Conservation (phyloP, 108 stramenopile species). For the Fragilaria radians region DNA sequence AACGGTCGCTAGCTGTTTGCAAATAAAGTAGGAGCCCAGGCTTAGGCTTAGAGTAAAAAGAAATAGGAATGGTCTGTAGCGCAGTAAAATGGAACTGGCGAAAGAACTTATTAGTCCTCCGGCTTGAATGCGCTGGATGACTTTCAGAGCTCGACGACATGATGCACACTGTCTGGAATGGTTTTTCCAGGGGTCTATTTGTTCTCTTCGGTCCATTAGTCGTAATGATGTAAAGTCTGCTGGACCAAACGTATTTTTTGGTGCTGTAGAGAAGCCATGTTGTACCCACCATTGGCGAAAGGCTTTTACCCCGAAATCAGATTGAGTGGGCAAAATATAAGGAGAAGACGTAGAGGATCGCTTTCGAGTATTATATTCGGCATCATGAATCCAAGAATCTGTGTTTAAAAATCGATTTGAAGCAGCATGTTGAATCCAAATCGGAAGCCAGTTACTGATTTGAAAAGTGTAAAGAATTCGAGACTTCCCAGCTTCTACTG, state of each 20-base stretch:
- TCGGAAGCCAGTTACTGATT: conserved; percentile 15
- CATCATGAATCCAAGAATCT: conserved; percentile 46
- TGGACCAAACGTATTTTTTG: conserved; percentile 5
- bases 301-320: conserved; percentile 20
- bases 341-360: conserved; percentile 12
- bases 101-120: background rate
- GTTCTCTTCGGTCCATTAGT: conserved; percentile 4
- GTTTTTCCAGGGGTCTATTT: conserved; percentile 15
- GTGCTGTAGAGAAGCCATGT: conserved; percentile 4
- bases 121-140: background rate
- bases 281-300: conserved; percentile 15
- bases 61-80: background rate
- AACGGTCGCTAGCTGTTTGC: background rate
- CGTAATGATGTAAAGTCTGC: background rate
- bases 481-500: conserved; percentile 28
- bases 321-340: conserved; percentile 19
- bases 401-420: conserved; percentile 38
- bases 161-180: conserved; percentile 10
- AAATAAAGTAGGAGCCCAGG: background rate
- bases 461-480: conserved; percentile 18
- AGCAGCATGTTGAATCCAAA: conserved; percentile 23
- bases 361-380: conserved; percentile 18
- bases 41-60: background rate
- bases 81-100: conserved; percentile 2
- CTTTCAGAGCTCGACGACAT: conserved; percentile 14